Conservation (phyloP, 495 filamentous ascomycete genomes). For the Talaromyces trachyspermus region DNA sequence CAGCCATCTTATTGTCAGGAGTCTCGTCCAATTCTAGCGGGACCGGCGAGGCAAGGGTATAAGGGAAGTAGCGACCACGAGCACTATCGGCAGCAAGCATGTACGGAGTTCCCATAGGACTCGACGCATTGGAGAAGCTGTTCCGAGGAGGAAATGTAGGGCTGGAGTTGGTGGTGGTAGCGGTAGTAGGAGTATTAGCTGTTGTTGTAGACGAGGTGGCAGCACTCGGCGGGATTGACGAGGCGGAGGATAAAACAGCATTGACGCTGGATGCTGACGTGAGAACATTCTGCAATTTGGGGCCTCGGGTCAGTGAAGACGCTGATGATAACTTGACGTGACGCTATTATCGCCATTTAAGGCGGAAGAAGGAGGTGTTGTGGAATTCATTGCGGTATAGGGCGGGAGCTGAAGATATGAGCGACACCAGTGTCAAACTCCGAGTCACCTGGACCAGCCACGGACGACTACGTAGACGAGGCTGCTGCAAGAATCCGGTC, state of each 20-base stretch:
- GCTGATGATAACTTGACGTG: constrained; percentile 36
- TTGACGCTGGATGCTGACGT: constrained; percentile 27
- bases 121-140: constrained; percentile 32
- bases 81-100: constrained; percentile 44
- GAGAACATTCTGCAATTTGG: constrained; percentile 33
- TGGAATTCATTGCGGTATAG: constrained; percentile 38
- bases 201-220: constrained; percentile 21
- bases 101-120: constrained; percentile 42
- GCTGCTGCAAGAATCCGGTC: constrained; percentile 26
- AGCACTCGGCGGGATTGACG: constrained; percentile 10
- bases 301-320: constrained; percentile 24
- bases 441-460: constrained; percentile 42
- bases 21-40: constrained; percentile 50
- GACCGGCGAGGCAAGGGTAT: constrained; percentile 28
- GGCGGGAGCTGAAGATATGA: constrained; percentile 19
- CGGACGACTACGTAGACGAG: constrained; percentile 29
- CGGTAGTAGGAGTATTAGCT: constrained; percentile 22
- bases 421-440: constrained; percentile 31
- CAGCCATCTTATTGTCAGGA: constrained; percentile 32
- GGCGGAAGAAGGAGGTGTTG: constrained; percentile 33
- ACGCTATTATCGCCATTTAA: constrained; percentile 35
- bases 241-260: constrained; percentile 18
- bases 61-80: constrained; percentile 33
- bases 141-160: constrained; percentile 19
- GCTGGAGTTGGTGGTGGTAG: constrained; percentile 10